Conservation (phyloP, 305 asterid genomes). For the Rubia peregrina region DNA sequence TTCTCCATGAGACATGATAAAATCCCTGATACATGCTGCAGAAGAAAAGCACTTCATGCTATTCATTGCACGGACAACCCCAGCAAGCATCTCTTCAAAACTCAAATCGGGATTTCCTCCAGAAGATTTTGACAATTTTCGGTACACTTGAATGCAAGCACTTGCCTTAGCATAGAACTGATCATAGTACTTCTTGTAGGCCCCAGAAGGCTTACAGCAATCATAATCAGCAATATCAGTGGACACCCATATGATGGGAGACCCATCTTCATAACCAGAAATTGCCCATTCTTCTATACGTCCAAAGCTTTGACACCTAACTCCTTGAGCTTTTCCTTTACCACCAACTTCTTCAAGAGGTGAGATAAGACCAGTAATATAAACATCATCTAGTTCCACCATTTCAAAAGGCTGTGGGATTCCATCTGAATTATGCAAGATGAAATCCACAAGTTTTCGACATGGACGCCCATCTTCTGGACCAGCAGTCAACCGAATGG, state of each 20-base stretch:
- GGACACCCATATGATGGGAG: conserved; percentile 76
- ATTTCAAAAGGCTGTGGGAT: conserved; percentile 72
- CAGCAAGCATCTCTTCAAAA: conserved; percentile 92
- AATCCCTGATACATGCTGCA: conserved; percentile 67
- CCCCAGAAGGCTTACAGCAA: conserved; percentile 66
- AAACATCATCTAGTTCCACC: conserved; percentile 77
- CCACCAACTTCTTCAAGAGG: conserved; percentile 61
- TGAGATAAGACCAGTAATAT: conserved; percentile 58
- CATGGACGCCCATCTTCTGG: conserved; percentile 63
- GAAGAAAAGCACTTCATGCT: conserved; percentile 65
- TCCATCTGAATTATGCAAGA: conserved; percentile 64
- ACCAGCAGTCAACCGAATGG: conserved; percentile 66
- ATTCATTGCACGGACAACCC: conserved; percentile 73
- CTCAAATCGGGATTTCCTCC: conserved; percentile 53
- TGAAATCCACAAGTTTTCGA: conserved; percentile 67
- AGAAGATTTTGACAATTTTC: conserved; percentile 57
- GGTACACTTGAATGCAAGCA: conserved; percentile 77
- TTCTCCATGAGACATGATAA: conserved; percentile 73
- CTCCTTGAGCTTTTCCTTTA: conserved; percentile 53
- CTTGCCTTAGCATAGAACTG: conserved; percentile 79
- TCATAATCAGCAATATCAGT: conserved; percentile 86
- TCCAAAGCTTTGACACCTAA: conserved; percentile 84
- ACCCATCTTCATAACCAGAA: conserved; percentile 95
- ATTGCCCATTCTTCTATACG: conserved; percentile 95
- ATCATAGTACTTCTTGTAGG: conserved; percentile 69